These are phyloP conservation scores for Coemansia biformis DNA, from an alignment of 192 early-diverging fungal genomes.

Conservation along the genomic window DNA sequence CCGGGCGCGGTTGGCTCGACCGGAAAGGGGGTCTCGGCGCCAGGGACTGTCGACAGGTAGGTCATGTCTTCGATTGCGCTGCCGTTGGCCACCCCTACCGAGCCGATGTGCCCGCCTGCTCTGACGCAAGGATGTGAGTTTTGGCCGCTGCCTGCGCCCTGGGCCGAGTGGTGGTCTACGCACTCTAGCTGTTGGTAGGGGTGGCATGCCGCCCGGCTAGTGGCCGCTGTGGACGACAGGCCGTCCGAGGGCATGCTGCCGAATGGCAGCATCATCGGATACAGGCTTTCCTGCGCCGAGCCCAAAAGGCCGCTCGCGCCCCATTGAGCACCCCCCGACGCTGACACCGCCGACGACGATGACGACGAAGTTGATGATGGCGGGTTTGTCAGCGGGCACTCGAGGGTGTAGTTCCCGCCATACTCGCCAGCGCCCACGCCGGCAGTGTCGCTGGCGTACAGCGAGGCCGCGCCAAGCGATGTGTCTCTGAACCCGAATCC, in stretches of 20 bases:
- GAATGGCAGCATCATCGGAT: slow-evolving; percentile 37
- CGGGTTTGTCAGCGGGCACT: slow-evolving; percentile 10
- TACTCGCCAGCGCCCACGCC: slow-evolving; percentile 3
- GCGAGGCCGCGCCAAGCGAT: slow-evolving; percentile 9
- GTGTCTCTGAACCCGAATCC: not conserved
- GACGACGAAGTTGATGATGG: slow-evolving; percentile 2
- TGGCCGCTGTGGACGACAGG: slow-evolving; percentile 6
- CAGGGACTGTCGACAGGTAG: not conserved
- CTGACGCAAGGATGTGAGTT: too few species aligned
- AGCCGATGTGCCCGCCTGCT: too few species aligned
- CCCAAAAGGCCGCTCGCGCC: slow-evolving; percentile 5
- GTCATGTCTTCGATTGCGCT: not conserved
- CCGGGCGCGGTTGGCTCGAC: not conserved
- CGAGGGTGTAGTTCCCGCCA: slow-evolving; percentile 25
- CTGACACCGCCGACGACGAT: too few species aligned
- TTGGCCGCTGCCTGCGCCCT: too few species aligned
- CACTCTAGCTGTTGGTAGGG: not conserved
- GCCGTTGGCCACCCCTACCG: too few species aligned
- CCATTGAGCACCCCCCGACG: too few species aligned
- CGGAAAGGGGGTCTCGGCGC: not conserved
- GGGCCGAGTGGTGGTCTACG: not conserved
- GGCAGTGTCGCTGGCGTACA: not conserved
- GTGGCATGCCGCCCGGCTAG: too few species aligned
- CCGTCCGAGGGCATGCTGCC: slow-evolving; percentile 1
- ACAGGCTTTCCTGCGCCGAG: slow-evolving; percentile 15